These are phyloP conservation scores for Claviceps monticola DNA, from an alignment of 2,329 filamentous ascomycete genomes.

Conservation along the genomic window DNA sequence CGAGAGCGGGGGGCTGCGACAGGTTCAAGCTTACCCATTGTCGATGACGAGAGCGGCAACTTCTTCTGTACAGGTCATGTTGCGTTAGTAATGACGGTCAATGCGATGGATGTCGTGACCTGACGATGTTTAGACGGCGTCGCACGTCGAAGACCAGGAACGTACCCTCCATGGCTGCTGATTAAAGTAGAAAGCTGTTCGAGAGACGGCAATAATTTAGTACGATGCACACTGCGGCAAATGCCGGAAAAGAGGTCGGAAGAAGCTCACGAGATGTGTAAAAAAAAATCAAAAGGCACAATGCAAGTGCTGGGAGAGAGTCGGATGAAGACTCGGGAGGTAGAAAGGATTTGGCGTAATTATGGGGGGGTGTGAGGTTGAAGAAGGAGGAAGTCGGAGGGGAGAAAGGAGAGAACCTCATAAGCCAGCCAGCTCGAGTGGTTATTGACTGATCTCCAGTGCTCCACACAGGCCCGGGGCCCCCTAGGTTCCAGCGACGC, in stretches of 20 bases:
- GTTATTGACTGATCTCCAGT: not conserved
- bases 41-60: constrained; percentile 99
- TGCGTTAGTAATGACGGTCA: constrained; percentile 25
- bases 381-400: constrained; percentile 21
- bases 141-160: constrained; percentile 9
- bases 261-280: constrained; percentile 11
- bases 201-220: constrained; percentile 7
- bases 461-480: not conserved
- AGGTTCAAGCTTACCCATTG: constrained; percentile 83
- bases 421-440: not conserved
- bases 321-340: constrained; percentile 9
- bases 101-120: not conserved
- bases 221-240: not conserved
- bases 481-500: not conserved
- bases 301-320: constrained; percentile 9
- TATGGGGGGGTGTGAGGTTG: constrained; percentile 12
- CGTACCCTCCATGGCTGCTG: constrained; percentile 44
- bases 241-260: constrained; percentile 1
- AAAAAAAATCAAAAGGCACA: not conserved
- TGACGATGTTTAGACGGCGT: not conserved
- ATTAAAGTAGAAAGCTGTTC: constrained; percentile 25
- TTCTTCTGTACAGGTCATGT: constrained; percentile 62
- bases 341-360: constrained; percentile 8
- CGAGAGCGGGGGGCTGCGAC: constrained; percentile 15
- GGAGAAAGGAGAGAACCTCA: constrained; percentile 17